These are phyloP conservation scores for Acacia melanoxylon DNA, from an alignment of 306 rosid genomes.

Conservation along the genomic window DNA sequence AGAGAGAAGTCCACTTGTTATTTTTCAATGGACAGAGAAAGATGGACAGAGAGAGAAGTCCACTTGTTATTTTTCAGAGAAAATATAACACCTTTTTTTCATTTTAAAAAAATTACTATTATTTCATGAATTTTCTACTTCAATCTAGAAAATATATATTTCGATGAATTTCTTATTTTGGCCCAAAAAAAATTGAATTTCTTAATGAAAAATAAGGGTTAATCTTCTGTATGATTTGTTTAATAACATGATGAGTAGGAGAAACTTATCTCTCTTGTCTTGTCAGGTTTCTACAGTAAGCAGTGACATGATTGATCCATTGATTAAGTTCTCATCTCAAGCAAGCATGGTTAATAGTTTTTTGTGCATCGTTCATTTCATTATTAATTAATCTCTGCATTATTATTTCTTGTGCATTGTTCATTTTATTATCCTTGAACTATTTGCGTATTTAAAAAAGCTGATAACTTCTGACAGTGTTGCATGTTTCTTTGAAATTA, in stretches of 20 bases:
- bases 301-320: slow-evolving; percentile 70
- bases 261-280: slow-evolving; percentile 35
- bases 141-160: background rate
- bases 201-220: background rate
- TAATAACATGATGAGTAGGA: slow-evolving; percentile 39
- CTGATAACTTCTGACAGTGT: slow-evolving; percentile 59
- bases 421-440: slow-evolving; percentile 38
- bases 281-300: slow-evolving; percentile 51
- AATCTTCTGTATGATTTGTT: background rate
- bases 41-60: slow-evolving; percentile 6
- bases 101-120: background rate
- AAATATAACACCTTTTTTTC: background rate
- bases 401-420: slow-evolving; percentile 19
- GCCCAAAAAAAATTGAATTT: too few relatives aligned
- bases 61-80: slow-evolving; percentile 17
- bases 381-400: background rate
- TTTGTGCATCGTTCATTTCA: background rate
- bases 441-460: slow-evolving; percentile 25
- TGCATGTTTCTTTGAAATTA: slow-evolving; percentile 55
- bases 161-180: background rate
- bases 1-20: too few relatives aligned
- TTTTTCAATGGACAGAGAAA: background rate
- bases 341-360: slow-evolving; percentile 45
- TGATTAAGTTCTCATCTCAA: slow-evolving; percentile 49
- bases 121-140: background rate